Conservation (phyloP, 306 rosid species). For the Calophaca sinica region DNA sequence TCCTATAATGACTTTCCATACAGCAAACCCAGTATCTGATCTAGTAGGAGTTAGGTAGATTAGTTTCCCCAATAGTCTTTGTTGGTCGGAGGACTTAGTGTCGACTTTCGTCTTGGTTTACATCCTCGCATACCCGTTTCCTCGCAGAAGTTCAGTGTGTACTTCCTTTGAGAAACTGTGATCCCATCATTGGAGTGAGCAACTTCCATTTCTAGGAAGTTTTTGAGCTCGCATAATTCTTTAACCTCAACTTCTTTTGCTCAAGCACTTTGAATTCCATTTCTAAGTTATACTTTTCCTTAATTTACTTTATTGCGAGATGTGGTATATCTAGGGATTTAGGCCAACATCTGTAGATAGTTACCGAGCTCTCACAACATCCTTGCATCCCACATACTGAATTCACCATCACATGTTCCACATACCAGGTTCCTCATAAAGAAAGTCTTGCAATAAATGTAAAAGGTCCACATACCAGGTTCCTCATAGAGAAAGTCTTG, state of each 20-base stretch:
- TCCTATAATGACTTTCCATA: too few relatives aligned
- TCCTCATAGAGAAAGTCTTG: neutral
- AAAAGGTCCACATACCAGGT: neutral
- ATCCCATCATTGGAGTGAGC: too few relatives aligned
- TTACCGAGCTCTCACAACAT: neutral
- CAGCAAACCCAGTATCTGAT: neutral
- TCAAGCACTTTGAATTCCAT: neutral
- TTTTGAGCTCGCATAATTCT: neutral
- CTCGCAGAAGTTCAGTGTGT: too few relatives aligned
- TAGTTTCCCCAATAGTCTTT: neutral
- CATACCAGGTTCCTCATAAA: neutral
- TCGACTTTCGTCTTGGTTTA: too few relatives aligned
- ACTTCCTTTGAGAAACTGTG: too few relatives aligned
- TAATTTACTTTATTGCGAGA: neutral
- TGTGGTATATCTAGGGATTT: neutral
- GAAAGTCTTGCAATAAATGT: slow-evolving; percentile 14
- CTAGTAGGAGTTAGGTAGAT: neutral
- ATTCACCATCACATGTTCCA: neutral
- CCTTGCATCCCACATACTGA: neutral
- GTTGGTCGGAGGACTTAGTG: too few relatives aligned
- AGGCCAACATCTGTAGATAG: slow-evolving; percentile 1
- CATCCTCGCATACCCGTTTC: too few relatives aligned
- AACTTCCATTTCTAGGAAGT: neutral
- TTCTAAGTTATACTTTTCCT: neutral
- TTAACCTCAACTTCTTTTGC: neutral